phyloP scores from a whole-genome alignment of 345 rosid genomes.

The Bruguiera gymnorhiza region DNA sequence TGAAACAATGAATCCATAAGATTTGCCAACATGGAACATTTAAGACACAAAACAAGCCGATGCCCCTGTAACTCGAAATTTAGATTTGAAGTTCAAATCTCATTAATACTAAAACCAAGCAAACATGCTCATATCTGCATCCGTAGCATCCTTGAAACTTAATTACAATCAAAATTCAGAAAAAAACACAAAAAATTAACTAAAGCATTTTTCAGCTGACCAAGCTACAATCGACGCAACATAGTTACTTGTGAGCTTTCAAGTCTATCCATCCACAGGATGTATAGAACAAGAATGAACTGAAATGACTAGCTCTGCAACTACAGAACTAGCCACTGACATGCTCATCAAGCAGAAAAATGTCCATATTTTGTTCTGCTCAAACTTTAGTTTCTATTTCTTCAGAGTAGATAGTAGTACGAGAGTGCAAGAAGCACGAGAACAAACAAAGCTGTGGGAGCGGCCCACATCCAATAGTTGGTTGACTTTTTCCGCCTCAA shows the following conservation, averaged over 20 bases:
- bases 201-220: conserved; percentile 20
- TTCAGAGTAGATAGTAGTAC: conserved; percentile 48
- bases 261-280: conserved; percentile 34
- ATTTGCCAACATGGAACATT: too few relatives aligned
- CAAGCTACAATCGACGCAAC: conserved; percentile 11
- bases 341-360: conserved; percentile 18
- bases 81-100: too few relatives aligned
- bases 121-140: too few relatives aligned
- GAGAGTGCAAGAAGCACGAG: conserved; percentile 41
- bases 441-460: conserved; percentile 44
- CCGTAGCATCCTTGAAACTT: too few relatives aligned
- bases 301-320: conserved; percentile 15
- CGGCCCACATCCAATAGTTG: conserved; percentile 69
- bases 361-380: conserved; percentile 16
- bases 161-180: conserved; percentile 29
- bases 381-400: conserved; percentile 9
- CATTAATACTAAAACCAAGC: too few relatives aligned
- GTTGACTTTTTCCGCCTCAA: conserved; percentile 65
- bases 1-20: too few relatives aligned
- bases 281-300: conserved; percentile 25
- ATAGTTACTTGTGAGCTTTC: conserved; percentile 33
- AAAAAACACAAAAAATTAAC: conserved; percentile 13
- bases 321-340: conserved; percentile 22
- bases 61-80: too few relatives aligned
- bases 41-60: too few relatives aligned